Evolutionary conservation across 179 eudicot genomes (phyloP).

Genomic region (Silene coronaria): DNA sequence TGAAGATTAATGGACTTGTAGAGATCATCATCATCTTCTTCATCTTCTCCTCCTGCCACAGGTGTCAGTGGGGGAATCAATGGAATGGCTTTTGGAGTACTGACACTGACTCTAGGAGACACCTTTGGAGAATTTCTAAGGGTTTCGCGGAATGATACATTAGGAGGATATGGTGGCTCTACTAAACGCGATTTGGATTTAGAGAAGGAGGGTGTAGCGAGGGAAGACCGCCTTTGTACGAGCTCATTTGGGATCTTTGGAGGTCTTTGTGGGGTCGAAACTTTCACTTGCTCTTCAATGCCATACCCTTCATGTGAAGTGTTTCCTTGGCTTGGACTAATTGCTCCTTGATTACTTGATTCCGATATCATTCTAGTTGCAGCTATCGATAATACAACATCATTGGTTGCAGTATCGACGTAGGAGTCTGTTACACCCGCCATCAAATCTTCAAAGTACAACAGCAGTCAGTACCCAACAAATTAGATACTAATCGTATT

Average conservation of each 20-base stretch:
- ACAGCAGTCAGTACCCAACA: background rate
- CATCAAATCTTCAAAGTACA: slow-evolving; percentile 9
- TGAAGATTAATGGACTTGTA: slow-evolving; percentile 33
- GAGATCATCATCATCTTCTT: slow-evolving; percentile 52
- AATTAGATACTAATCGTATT: background rate
- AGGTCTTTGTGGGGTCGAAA: slow-evolving; percentile 25
- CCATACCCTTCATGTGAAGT: slow-evolving; percentile 10
- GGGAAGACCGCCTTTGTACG: slow-evolving; percentile 28
- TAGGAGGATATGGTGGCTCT: slow-evolving; percentile 48
- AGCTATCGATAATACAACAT: slow-evolving; percentile 31
- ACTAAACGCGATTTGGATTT: slow-evolving; percentile 67
- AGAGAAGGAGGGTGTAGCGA: slow-evolving; percentile 37
- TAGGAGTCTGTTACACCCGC: background rate
- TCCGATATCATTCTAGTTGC: slow-evolving; percentile 15
- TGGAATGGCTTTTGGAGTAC: slow-evolving; percentile 30
- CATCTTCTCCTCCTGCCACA: slow-evolving; percentile 34
- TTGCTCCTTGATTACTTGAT: slow-evolving; percentile 9
- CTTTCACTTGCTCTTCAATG: slow-evolving; percentile 1
- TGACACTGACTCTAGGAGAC: slow-evolving; percentile 34
- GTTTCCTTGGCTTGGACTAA: slow-evolving; percentile 10
- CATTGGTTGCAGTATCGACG: slow-evolving; percentile 8
- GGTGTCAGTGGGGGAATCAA: slow-evolving; percentile 43
- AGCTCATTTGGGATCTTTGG: slow-evolving; percentile 35
- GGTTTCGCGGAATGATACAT: slow-evolving; percentile 28
- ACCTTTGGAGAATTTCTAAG: slow-evolving; percentile 32